These are phyloP conservation scores for Lecanoromycetidae sp. DNA, from an alignment of 2,329 filamentous ascomycete genomes.

Conservation along the genomic window DNA sequence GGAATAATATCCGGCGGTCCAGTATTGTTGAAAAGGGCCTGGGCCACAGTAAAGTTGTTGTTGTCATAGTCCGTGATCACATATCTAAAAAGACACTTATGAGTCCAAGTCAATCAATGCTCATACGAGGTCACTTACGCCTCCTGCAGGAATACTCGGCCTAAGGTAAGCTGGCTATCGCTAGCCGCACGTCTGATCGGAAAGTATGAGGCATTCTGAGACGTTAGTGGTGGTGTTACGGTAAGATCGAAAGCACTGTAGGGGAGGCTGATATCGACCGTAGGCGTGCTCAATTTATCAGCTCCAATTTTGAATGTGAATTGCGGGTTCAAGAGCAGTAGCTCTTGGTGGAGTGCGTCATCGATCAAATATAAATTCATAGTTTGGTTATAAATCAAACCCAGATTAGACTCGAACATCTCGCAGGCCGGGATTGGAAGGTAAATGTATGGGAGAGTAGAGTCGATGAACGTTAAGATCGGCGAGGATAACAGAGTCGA, in stretches of 20 bases:
- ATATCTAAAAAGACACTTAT: constrained; percentile 1
- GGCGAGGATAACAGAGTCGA: constrained; percentile 1
- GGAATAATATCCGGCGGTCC: not conserved
- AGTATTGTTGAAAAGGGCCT: constrained; percentile 1
- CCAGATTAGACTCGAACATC: constrained; percentile 27
- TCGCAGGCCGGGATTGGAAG: constrained; percentile 35
- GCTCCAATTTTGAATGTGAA: constrained; percentile 27
- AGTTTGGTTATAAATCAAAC: constrained; percentile 23
- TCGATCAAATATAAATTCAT: constrained; percentile 25
- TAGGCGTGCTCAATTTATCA: constrained; percentile 18
- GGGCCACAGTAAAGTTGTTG: constrained; percentile 11
- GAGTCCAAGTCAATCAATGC: not conserved
- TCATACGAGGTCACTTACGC: constrained; percentile 20
- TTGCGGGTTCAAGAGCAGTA: constrained; percentile 21
- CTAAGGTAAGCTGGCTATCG: constrained; percentile 36
- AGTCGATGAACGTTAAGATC: constrained; percentile 16
- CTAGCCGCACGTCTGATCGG: constrained; percentile 35
- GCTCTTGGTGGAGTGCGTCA: constrained; percentile 21
- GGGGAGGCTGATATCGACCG: constrained; percentile 27
- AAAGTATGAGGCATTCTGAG: constrained; percentile 31
- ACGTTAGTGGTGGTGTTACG: not conserved
- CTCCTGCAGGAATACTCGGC: constrained; percentile 40
- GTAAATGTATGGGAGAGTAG: constrained; percentile 37
- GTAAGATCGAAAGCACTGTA: constrained; percentile 38
- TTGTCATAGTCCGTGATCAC: constrained; percentile 12